Base-by-base conservation (phyloP, 768 basidiomycete species). In the Ramaria sp. region DNA sequence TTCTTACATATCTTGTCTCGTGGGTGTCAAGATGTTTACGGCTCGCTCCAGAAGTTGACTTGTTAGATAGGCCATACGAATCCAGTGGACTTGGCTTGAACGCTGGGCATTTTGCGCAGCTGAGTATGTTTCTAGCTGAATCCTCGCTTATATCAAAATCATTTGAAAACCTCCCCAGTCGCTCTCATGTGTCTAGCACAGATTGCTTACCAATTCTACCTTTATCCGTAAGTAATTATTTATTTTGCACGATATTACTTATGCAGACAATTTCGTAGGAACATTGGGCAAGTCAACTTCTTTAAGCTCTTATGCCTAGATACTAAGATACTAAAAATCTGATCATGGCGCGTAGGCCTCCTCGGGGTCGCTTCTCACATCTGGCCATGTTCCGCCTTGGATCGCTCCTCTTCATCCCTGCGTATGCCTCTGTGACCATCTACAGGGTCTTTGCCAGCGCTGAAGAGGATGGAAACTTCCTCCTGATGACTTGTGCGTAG, bases 121-220 rank as follows among this genome's bases (percentile, higher is more conserved):
- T 97, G 16, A 93, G 85, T 90, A 57, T 6, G 63, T 60, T 24
- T 22, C 12, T 20, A 15, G 50, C 79, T 70, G 36, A 3, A n/a
- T 13, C 25, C 39, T 30, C 39, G 10, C 18, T 45, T 30, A n/a
- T 18, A 37, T 18, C 42, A 15, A 37, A 13, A 8, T 25, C 16
- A 42, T 39, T 18, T 34, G 20, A 44, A 60, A 27, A 59, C 20
- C n/a, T 48, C 59, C 58, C 42, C 59, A 91, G 88, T 88, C 64
- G 89, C 88, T 5, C 61, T 95, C 54, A 95, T 96, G 93, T 94
- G 90, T 67, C 74, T 92, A n/a, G 88, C 83, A 57, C 92, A 94
- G 66, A 87, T 96, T 50, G 81, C 83, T 36, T 95, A 93, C 64
- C 93, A 93, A 63, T 93, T 91, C 64, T 82, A 89, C 63, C 75